Evolutionary conservation across 1,139 yeast species (phyloP).

Genomic region (Pichia sp.): DNA sequence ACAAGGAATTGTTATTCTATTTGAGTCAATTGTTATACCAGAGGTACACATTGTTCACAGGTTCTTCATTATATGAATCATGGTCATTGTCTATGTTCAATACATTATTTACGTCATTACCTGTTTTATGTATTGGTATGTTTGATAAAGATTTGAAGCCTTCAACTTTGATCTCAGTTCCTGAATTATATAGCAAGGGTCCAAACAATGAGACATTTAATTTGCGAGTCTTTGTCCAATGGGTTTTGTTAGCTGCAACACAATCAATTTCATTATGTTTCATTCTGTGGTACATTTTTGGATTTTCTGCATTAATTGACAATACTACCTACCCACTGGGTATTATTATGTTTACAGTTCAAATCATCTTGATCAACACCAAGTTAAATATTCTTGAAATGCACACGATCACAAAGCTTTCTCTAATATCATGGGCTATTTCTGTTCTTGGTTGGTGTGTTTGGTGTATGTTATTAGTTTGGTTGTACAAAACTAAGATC

Average conservation of each 20-base stretch:
- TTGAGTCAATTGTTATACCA: conserved; percentile 88
- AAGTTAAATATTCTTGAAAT: conserved; percentile 83
- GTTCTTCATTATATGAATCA: conserved; percentile 88
- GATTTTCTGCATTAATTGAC: conserved; percentile 61
- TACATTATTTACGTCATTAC: conserved; percentile 89
- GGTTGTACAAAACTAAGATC: conserved; percentile 56
- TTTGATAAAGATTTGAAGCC: conserved; percentile 90
- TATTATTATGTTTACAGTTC: conserved; percentile 66
- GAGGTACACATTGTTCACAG: conserved; percentile 84
- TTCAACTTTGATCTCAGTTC: conserved; percentile 85
- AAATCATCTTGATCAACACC: conserved; percentile 69
- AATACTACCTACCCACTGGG: conserved; percentile 84
- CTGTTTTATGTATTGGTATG: conserved; percentile 93
- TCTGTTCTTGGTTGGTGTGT: conserved; percentile 86
- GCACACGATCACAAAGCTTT: conserved; percentile 74
- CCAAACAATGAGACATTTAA: conserved; percentile 76
- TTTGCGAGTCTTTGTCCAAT: conserved; percentile 61
- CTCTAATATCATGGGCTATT: conserved; percentile 66
- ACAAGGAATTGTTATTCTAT: conserved; percentile 89
- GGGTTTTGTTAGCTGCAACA: conserved; percentile 77
- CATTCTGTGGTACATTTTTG: conserved; percentile 65
- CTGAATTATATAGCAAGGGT: conserved; percentile 83
- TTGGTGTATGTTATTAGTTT: conserved; percentile 81
- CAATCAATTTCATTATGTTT: conserved; percentile 77
- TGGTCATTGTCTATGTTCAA: conserved; percentile 98